Evolutionary conservation across 164 flowering plant genomes (phyloP).

Genomic region (Magnolia sinica): DNA sequence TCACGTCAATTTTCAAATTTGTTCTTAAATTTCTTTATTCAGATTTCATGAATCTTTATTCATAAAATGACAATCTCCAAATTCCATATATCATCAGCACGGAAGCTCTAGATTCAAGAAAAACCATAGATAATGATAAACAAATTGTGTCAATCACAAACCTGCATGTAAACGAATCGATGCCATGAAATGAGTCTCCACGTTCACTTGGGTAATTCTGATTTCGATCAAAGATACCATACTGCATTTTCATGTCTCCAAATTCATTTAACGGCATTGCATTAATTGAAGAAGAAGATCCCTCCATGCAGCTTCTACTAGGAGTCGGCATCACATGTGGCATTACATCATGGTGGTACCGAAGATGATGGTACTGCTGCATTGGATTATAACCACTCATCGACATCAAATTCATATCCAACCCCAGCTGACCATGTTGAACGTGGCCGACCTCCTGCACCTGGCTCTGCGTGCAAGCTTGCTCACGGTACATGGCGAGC

Average conservation of each 20-base stretch:
- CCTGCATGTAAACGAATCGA: background rate
- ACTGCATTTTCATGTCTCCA: background rate
- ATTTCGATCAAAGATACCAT: background rate
- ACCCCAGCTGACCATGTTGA: background rate
- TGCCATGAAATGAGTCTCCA: background rate
- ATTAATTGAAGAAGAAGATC: background rate
- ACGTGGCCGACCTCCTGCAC: background rate
- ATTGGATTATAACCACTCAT: background rate
- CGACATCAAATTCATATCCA: background rate
- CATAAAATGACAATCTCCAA: no score
- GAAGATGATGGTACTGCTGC: background rate
- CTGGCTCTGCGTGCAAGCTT: slow-evolving; percentile 5
- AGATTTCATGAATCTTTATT: no score
- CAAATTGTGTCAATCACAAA: background rate
- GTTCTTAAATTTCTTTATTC: no score
- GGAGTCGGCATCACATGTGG: background rate
- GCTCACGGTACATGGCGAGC: slow-evolving; percentile 31
- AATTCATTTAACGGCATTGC: background rate
- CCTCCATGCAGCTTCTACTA: background rate
- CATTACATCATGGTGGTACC: background rate
- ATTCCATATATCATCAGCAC: no score
- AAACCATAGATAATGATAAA: background rate
- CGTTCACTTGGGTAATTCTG: background rate
- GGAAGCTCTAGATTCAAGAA: no score
- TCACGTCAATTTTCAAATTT: no score